These are phyloP conservation scores for Penicillium maclennaniae DNA, from an alignment of 495 filamentous ascomycete genomes.

Conservation along the genomic window DNA sequence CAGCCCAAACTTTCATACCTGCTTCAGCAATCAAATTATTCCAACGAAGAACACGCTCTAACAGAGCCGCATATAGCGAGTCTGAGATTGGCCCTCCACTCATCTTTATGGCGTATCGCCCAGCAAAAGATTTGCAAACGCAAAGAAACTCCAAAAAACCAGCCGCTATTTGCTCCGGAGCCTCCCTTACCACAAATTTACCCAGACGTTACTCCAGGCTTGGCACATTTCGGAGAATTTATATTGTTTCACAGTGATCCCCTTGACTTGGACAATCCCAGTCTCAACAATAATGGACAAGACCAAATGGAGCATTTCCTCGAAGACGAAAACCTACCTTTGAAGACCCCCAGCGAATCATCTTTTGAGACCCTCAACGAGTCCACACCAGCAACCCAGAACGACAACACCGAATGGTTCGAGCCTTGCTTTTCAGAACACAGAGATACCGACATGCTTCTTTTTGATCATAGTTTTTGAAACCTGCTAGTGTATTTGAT, in stretches of 20 bases:
- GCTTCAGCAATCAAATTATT: background rate
- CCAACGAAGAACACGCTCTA: background rate
- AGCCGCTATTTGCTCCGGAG: background rate
- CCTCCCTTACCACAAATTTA: background rate
- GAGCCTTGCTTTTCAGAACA: background rate
- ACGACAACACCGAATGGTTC: background rate
- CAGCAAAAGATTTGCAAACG: conserved; percentile 21
- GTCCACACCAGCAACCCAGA: background rate
- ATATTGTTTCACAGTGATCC: background rate
- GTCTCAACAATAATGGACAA: background rate
- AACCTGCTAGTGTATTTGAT: background rate
- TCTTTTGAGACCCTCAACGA: background rate
- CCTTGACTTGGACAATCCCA: background rate
- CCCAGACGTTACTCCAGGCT: background rate
- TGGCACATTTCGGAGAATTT: background rate
- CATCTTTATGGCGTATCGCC: conserved; percentile 29
- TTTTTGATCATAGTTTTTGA: background rate
- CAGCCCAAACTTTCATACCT: conserved; percentile 9
- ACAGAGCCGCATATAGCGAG: background rate
- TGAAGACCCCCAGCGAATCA: background rate
- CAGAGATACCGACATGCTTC: background rate
- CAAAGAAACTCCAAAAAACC: conserved; percentile 1
- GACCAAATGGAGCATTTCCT: background rate
- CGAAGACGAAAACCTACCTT: background rate
- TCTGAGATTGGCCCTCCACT: conserved; percentile 12